Base-by-base conservation (phyloP, 2,329 filamentous ascomycete genomes). In the Phymatotrichopsis omnivora region DNA sequence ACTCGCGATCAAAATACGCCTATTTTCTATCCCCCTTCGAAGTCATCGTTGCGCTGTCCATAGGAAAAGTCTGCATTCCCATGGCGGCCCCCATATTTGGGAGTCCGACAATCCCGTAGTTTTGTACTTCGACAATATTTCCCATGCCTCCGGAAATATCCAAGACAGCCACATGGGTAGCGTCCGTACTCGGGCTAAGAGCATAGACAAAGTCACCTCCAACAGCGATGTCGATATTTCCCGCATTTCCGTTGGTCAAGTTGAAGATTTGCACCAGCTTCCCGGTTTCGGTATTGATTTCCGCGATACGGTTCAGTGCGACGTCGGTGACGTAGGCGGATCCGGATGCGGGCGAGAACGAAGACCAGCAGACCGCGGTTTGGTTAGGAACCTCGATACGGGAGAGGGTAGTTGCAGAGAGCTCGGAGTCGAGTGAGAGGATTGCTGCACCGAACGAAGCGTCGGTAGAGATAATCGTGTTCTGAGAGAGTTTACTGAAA, bases 261-360 rank as follows among this genome's bases (percentile, higher is more conserved):
- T 74, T 68, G 0, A 72, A 54, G 5, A 56, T 54, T 0, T 56
- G 58, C 2, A 72, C 34, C 7, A 79, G 63, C 7, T 62, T 66
- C 0, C 73, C 74, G 47, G 74, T 67, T 0, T 57, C 45, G 0
- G 68, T 34, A 31, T 69, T 70, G 64, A 80, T 70, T 61, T 80
- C 74, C 0, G 79, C 67, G 0, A 81, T 55, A 3, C 68, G 65
- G 56, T 76, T 71, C 2, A 62, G 54, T 0, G 46, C 68, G 0
- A 71, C 72, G 51, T 80, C 76, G 0, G 74, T 72, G 3, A 80
- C 72, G 47, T 75, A 81, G 0, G 70, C 72, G 0, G 67, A 73
- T 6, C 64, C 61, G 0, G 71, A 74, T 0, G 61, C 58, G 0
- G 61, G 46, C 0, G 71, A 73, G 30, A 76, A 63, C 1, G 73